Percentiles rank a stretch among this genome's conserved stretches.
Conservation (phyloP, 202 grass and related monocot species). For the Carex sylvatica region DNA sequence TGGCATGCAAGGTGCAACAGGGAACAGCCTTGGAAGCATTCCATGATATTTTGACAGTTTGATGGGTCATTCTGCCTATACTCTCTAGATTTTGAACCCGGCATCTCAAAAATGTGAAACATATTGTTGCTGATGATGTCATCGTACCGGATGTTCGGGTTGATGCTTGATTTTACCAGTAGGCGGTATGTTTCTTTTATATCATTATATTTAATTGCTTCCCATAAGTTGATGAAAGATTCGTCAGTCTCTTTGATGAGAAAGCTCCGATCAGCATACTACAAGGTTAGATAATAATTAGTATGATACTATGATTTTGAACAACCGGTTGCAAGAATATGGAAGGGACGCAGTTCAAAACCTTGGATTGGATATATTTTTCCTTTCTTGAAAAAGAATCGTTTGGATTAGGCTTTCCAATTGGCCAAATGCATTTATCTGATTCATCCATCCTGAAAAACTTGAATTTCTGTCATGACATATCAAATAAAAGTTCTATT, state of each 20-base stretch:
- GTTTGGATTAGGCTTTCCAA: slow-evolving; percentile 67
- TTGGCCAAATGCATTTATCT: slow-evolving; percentile 29
- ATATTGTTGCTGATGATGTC: slow-evolving; percentile 24
- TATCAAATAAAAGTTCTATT: slow-evolving; percentile 8
- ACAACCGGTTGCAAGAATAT: background rate
- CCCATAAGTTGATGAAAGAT: slow-evolving; percentile 21
- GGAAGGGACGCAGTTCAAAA: slow-evolving; percentile 4
- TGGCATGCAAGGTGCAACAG: slow-evolving; percentile 43
- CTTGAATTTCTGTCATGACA: slow-evolving; percentile 11
- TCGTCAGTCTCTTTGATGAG: slow-evolving; percentile 29
- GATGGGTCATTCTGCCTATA: slow-evolving; percentile 37
- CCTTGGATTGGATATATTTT: slow-evolving; percentile 96
- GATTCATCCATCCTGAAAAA: slow-evolving; percentile 59
- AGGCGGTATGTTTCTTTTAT: slow-evolving; percentile 40
- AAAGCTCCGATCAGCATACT: slow-evolving; percentile 38
- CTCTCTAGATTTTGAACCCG: slow-evolving; percentile 11
- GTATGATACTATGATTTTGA: slow-evolving; percentile 5
- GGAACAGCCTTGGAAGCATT: slow-evolving; percentile 40
- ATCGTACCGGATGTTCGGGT: slow-evolving; percentile 35
- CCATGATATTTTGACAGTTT: slow-evolving; percentile 37
- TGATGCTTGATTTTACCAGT: slow-evolving; percentile 34
- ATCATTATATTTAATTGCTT: slow-evolving; percentile 49
- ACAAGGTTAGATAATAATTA: slow-evolving; percentile 15
- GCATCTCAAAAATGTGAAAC: slow-evolving; percentile 30
- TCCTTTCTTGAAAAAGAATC: slow-evolving; percentile 87